Conservation (phyloP, 306 rosid genomes). For the Vigna radiata region DNA sequence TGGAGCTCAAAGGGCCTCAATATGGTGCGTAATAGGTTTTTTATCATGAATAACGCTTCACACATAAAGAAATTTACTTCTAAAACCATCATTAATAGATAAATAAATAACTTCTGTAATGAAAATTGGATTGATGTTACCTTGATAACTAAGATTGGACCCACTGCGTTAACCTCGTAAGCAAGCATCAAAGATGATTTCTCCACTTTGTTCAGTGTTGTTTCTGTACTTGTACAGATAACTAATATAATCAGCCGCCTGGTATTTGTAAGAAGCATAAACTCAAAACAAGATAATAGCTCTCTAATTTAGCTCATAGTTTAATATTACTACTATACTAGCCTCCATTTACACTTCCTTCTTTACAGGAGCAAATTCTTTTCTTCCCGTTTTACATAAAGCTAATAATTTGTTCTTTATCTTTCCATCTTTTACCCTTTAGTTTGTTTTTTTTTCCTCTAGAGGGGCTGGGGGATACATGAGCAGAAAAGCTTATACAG, state of each 20-base stretch:
- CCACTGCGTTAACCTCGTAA: slow-evolving; percentile 89
- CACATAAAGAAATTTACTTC: not conserved
- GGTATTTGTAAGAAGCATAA: slow-evolving; percentile 7
- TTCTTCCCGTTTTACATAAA: slow-evolving; percentile 21
- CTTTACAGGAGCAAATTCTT: not conserved
- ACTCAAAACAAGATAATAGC: slow-evolving; percentile 8
- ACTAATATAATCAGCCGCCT: slow-evolving; percentile 37
- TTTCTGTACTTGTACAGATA: slow-evolving; percentile 68
- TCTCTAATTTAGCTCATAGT: not conserved
- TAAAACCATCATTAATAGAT: slow-evolving; percentile 19
- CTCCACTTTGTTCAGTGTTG: slow-evolving; percentile 82
- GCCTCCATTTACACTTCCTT: not conserved
- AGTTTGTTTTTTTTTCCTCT: not conserved
- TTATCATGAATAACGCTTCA: not conserved
- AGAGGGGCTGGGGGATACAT: not conserved
- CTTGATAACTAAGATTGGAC: slow-evolving; percentile 93
- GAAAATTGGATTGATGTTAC: slow-evolving; percentile 52
- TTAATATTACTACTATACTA: slow-evolving; percentile 8
- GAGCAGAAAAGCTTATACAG: slow-evolving; percentile 9
- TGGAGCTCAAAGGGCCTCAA: not conserved
- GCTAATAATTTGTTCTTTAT: not conserved
- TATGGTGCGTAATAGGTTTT: not conserved
- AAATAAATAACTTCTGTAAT: not conserved
- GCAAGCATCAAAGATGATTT: slow-evolving; percentile 82
- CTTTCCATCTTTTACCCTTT: slow-evolving; percentile 6